phyloP scores from a whole-genome alignment of 371 early-diverging fungal genomes.

The Apophysomyces elegans region DNA sequence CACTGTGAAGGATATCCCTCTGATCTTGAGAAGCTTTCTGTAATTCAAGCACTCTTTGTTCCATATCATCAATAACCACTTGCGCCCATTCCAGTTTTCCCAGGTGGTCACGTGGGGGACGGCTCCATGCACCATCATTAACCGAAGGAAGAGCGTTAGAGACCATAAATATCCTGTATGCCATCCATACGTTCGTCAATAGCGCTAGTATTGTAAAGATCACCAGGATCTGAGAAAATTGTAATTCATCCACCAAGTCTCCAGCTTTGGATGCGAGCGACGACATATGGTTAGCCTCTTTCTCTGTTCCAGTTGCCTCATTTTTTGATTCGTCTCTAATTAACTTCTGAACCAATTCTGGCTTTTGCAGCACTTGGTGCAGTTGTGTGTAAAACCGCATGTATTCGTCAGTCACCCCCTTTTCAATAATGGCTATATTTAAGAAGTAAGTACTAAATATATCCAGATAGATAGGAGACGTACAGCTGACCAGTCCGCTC shows the following conservation, averaged over 20 bases:
- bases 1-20: background rate
- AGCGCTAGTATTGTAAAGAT: background rate
- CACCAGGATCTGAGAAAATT: slow-evolving; percentile 1
- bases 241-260: background rate
- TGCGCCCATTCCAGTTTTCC: background rate
- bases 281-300: background rate
- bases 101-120: background rate
- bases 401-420: background rate
- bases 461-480: background rate
- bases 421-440: slow-evolving; percentile 7
- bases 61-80: background rate
- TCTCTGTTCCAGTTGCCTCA: background rate
- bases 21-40: slow-evolving; percentile 2
- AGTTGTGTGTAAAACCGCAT: background rate
- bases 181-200: background rate
- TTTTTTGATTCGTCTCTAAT: background rate
- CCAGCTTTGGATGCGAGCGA: background rate
- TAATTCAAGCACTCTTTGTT: background rate
- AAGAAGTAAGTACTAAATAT: background rate
- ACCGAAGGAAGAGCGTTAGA: background rate
- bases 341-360: background rate
- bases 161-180: slow-evolving; percentile 1
- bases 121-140: background rate
- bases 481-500: slow-evolving; percentile 15
- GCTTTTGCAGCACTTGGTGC: background rate